A percentile compares a stretch with the other conserved stretches of the same genome.
phyloP scores from a whole-genome alignment of 23 red algal genomes.

The Agarophyton chilense region DNA sequence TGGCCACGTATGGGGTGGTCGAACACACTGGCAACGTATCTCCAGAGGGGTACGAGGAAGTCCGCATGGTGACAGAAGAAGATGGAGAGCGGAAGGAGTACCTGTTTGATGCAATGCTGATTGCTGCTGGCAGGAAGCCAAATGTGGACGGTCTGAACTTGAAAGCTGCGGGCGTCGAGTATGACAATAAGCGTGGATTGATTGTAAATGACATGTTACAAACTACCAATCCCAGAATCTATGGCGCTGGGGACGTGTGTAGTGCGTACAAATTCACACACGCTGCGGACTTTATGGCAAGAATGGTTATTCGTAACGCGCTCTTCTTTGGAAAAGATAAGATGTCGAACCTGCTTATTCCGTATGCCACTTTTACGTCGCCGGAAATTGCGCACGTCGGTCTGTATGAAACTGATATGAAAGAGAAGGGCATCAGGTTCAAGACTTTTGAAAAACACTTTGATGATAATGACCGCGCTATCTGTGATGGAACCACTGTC shows the following conservation, averaged over 20 bases:
- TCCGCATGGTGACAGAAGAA: slow-evolving; percentile 54
- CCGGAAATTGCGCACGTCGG: slow-evolving; percentile 83
- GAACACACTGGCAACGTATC: slow-evolving; percentile 45
- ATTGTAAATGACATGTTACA: slow-evolving; percentile 69
- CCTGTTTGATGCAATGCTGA: slow-evolving; percentile 75
- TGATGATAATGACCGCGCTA: slow-evolving; percentile 80
- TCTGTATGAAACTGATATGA: slow-evolving; percentile 71
- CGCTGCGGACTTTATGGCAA: slow-evolving; percentile 73
- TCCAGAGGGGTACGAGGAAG: slow-evolving; percentile 43
- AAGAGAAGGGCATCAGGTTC: slow-evolving; percentile 64
- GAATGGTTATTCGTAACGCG: slow-evolving; percentile 85
- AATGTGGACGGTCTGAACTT: slow-evolving; percentile 66
- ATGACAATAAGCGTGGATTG: slow-evolving; percentile 56
- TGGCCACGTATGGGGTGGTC: slow-evolving; percentile 52
- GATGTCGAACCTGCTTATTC: slow-evolving; percentile 77
- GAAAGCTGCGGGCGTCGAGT: slow-evolving; percentile 65
- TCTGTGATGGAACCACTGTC: slow-evolving; percentile 58
- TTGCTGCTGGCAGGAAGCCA: slow-evolving; percentile 66
- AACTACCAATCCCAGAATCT: slow-evolving; percentile 64
- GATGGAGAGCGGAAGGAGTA: slow-evolving; percentile 34
- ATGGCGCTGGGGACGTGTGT: slow-evolving; percentile 59
- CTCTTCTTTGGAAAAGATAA: slow-evolving; percentile 78
- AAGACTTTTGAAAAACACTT: slow-evolving; percentile 81
- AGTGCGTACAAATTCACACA: slow-evolving; percentile 82
- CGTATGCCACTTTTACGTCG: slow-evolving; percentile 67